A percentile compares a stretch with the other conserved stretches of the same genome.
phyloP scores from a whole-genome alignment of 2,329 filamentous ascomycete species.

The Cucurbitaria berberidis region DNA sequence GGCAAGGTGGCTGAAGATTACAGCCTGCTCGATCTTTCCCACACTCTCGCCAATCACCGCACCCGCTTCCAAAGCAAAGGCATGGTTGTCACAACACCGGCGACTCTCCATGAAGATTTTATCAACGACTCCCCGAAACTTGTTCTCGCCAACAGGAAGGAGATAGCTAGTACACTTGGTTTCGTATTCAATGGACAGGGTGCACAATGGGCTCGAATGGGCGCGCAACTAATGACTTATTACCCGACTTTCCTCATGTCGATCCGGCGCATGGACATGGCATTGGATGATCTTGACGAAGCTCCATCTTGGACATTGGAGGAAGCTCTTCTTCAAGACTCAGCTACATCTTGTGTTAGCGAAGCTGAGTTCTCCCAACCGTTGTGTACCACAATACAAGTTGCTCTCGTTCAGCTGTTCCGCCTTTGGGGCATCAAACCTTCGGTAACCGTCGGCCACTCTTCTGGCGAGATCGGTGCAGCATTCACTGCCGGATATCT shows the following conservation, averaged over 20 bases:
- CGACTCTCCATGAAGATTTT: background rate
- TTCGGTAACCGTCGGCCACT: constrained; percentile 22
- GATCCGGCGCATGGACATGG: too few species aligned
- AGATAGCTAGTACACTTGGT: constrained; percentile 15
- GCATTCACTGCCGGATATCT: constrained; percentile 27
- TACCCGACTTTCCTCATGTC: too few species aligned
- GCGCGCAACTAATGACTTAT: constrained; percentile 21
- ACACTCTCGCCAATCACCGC: too few species aligned
- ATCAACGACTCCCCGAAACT: background rate
- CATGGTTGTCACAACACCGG: too few species aligned
- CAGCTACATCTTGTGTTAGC: too few species aligned
- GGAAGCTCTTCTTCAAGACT: too few species aligned
- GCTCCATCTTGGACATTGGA: too few species aligned
- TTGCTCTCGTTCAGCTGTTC: constrained; percentile 29
- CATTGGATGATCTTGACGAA: too few species aligned
- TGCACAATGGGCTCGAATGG: constrained; percentile 35
- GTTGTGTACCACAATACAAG: constrained; percentile 30
- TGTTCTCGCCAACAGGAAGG: background rate
- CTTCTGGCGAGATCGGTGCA: constrained; percentile 36
- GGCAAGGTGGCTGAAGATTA: too few species aligned
- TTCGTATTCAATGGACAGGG: constrained; percentile 40
- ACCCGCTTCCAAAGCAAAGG: too few species aligned
- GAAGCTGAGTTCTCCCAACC: constrained; percentile 25
- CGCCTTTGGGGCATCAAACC: constrained; percentile 15
- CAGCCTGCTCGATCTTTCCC: too few species aligned